Base-by-base conservation (phyloP, 768 basidiomycete species). In the Pleurotus eryngii region DNA sequence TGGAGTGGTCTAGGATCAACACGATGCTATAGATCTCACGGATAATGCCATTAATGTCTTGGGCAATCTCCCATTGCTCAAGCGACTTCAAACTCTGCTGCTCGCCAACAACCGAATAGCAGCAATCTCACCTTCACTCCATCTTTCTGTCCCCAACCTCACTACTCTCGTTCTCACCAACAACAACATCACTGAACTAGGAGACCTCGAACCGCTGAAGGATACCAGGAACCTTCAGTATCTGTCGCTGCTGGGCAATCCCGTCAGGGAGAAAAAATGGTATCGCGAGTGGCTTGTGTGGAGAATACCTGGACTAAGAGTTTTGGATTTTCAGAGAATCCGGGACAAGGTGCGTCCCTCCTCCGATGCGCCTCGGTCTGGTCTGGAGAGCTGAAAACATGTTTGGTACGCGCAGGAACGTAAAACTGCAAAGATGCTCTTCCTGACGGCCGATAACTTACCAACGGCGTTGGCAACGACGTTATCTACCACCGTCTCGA, bases 221-320 rank as follows among this genome's bases (percentile, higher is more conserved):
- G 89, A 91, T 64, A 71, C 92, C 56, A 84, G 77, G 68, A 76
- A 80, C 38, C 83, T 96, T 63, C 83, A 86, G 68, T 92, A 86
- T 67, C 70, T 96, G 50, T 85, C 84, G 38, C 73, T 95, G 62
- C 64, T 91, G 61, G 92, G 91, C 20, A 91, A 91, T 64, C 92
- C 94, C 56, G 90, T 95, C 30, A 76, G 81, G 69, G 89, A 94
- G 77, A 90, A 90, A 81, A 92, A 93, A 83, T 92, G 89, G 85
- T 96, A 95, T 78, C 90, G 92, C 78, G 91, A 93, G 78, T 96
- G 93, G 93, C 84, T 95, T 79, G 85, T 90, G 65, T 93, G 85
- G 84, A 85, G 87, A 76, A 79, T 93, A 79, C 85, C 88, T 72
- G 81, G 82, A 68, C 81, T 96, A 68, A 86, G 94, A 81, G 90